Conservation (phyloP, 176 grass and related monocot species). For the Bothriochloa decipiens region DNA sequence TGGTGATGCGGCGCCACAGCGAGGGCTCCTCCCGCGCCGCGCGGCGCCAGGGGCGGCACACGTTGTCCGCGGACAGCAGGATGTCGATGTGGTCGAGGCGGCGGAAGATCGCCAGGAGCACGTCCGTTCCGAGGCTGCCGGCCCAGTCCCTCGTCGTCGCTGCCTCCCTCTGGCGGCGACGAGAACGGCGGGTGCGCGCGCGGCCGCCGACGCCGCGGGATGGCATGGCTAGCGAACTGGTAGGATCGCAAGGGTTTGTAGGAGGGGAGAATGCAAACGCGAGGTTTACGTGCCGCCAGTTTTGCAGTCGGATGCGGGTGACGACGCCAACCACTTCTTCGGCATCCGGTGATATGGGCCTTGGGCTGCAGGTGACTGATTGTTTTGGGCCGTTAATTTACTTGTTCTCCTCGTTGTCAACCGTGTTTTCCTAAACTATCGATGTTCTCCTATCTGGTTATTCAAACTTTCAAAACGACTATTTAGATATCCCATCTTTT, state of each 20-base stretch:
- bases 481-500: too few species aligned
- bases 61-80: not conserved
- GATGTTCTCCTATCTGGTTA: too few species aligned
- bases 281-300: too few species aligned
- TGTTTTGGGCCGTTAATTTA: too few species aligned
- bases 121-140: not conserved
- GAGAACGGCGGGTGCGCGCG: not conserved
- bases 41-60: conserved; percentile 29
- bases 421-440: too few species aligned
- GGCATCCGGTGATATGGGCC: too few species aligned
- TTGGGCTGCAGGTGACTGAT: too few species aligned
- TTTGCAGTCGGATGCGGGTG: too few species aligned
- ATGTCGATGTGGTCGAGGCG: not conserved
- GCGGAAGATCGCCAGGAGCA: not conserved
- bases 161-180: not conserved
- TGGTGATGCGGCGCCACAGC: conserved; percentile 34
- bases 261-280: too few species aligned
- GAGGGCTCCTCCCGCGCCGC: conserved; percentile 1
- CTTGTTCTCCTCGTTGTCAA: too few species aligned
- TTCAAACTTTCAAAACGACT: too few species aligned
- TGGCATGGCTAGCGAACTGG: not conserved
- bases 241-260: not conserved
- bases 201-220: not conserved
- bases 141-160: conserved; percentile 14
- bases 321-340: too few species aligned